Evolutionary conservation across 805 yeast species (phyloP), one percentile per base, ranked within the genome.

Genomic region (Lipomyces yamadae): DNA sequence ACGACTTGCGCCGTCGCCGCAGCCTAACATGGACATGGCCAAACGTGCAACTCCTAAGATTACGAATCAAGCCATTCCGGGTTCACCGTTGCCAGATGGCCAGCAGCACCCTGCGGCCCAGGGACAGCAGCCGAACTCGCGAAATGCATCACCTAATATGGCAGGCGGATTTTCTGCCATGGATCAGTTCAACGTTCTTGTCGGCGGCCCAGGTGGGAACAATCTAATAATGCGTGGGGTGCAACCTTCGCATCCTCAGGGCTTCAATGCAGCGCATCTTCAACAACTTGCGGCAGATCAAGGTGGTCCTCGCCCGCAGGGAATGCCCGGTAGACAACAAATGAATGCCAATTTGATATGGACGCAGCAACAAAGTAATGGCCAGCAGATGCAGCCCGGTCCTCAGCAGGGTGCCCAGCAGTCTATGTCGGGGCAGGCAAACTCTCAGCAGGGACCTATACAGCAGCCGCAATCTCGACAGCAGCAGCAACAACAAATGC

Each of bases 81-180:
- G 64, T 74, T 72, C 76, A 34, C 76, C 75, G 5, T 54, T 73
- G 68, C 55, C 66, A 35, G 70, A 68, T 56, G 59, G 55, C 45
- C 67, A 63, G 29, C 68, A 58, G 30, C 64, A 64, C 32, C 62
- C 61, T 37, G 62, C 37, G 33, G 62, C 60, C 13, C 58, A 53
- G 13, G 60, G 63, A 13, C 53, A 57, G 45, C 45, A 52, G 18
- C n/a, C 55, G n/a, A 57, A 18, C 7, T 58, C 70, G 30, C 68
- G 67, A 61, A 74, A 70, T 61, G 73, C 78, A 15, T 76, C 78
- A 39, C 75, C 79, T 39, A 73, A 73, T 56, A 62, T 74, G 50
- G 69, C 60, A 8, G 68, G 67, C 55, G 74, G 74, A 42, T 67
- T 64, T 45, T 67, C 64, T 13, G 72, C 71, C n/a, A 69, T 73